Evolutionary conservation across 1,284 basidiomycete species (phyloP), one percentile per base, ranked within the genome.

Genomic region (Sporisorium sorghi): DNA sequence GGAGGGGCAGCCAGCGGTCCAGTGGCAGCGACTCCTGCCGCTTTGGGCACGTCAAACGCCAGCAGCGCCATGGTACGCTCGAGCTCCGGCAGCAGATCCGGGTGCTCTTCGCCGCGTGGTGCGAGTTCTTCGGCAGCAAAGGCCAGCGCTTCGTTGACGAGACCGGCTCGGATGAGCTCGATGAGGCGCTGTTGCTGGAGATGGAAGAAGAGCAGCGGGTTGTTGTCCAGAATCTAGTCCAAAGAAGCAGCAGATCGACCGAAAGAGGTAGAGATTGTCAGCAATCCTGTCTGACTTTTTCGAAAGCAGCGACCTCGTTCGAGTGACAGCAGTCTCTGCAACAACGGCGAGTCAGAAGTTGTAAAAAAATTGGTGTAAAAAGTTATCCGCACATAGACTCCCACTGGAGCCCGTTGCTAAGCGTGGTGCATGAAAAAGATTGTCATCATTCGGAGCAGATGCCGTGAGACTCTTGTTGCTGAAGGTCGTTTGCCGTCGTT

Each of bases 391-490:
- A 74, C 72, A 43, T 69, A 66, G 66, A 69, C 72, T 70, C 66
- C 65, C 68, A 80, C 71, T 64, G 74, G 68, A 66, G 66, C 59
- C 63, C 69, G 62, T 75, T 68, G 71, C 91, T 97, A 88, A 90
- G 95, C 92, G 94, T 97, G 95, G 95, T 98, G 95, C 95, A 97
- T 97, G 94, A 93, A 91, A 89, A 67, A 85, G 81, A 81, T 92
- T 88, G 63, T 76, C 70, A 58, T 80, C 78, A 65, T 74, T 59
- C 55, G 63, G 42, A 50, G 32, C 19, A 35, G 19, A 46, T 15
- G 39, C 32, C 3, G n/a, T 9, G 10, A 11, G 28, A 17, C 10
- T 4, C 5, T 19, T 33, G 47, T 40, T 28, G 35, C 28, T 24
- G 47, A 44, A 5, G n/a, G 42, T 17, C 30, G n/a, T 19, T 33